A percentile compares a stretch with the other conserved stretches of the same genome.
These are phyloP conservation scores for Volvox africanus DNA, from an alignment of 139 green algal species.

Conservation along the genomic window DNA sequence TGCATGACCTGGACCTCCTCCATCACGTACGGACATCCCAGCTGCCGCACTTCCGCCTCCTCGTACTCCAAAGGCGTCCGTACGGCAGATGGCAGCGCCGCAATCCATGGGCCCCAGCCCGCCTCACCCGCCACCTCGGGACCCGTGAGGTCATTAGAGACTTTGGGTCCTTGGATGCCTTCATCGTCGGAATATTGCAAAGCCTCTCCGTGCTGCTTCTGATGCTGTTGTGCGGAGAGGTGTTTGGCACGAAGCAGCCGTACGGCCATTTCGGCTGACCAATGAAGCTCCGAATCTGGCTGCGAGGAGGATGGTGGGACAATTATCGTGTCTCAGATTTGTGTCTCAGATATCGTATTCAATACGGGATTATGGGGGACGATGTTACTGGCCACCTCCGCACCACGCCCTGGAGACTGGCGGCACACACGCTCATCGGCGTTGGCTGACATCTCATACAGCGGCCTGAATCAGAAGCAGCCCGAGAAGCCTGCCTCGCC, in stretches of 20 bases:
- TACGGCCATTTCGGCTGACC: constrained; percentile 40
- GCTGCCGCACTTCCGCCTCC: constrained; percentile 4
- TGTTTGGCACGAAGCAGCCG: constrained; percentile 25
- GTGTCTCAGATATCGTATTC: too few relatives aligned
- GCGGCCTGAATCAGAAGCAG: too few relatives aligned
- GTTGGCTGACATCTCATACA: too few relatives aligned
- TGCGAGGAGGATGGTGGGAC: background rate
- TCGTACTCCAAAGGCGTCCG: constrained; percentile 49
- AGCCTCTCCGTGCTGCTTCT: background rate
- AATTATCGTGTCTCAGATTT: too few relatives aligned
- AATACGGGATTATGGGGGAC: too few relatives aligned
- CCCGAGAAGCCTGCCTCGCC: too few relatives aligned
- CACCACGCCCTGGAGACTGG: too few relatives aligned
- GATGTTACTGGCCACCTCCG: too few relatives aligned
- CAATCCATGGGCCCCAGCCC: constrained; percentile 39
- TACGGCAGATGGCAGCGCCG: constrained; percentile 1
- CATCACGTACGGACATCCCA: constrained; percentile 17
- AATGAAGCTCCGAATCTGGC: constrained; percentile 42
- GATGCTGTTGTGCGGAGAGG: background rate
- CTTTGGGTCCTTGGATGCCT: too few relatives aligned
- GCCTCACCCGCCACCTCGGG: background rate
- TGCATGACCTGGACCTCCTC: constrained; percentile 50
- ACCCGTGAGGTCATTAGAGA: background rate
- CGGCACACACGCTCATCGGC: too few relatives aligned
- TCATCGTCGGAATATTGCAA: too few relatives aligned